phyloP scores from a whole-genome alignment of 768 basidiomycete species.

The Mycena albidolilacea region DNA sequence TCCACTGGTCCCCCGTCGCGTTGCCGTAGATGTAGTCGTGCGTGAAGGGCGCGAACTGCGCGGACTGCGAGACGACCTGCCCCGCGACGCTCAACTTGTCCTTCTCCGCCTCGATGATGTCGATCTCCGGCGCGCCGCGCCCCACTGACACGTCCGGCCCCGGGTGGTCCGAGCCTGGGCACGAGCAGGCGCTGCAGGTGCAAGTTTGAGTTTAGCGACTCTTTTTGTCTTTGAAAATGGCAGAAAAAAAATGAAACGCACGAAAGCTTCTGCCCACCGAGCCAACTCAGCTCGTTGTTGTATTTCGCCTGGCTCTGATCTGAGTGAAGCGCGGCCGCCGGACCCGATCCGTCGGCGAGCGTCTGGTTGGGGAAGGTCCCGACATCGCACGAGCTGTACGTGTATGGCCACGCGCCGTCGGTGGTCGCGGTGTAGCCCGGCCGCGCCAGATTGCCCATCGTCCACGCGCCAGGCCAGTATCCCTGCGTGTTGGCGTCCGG shows the following conservation, averaged over 20 bases:
- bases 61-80: slow-evolving; percentile 80
- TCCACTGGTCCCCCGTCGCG: slow-evolving; percentile 51
- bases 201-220: background rate
- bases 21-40: slow-evolving; percentile 58
- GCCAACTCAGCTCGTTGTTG: slow-evolving; percentile 77
- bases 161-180: slow-evolving; percentile 82
- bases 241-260: slow-evolving; percentile 50
- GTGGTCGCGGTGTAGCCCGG: slow-evolving; percentile 86
- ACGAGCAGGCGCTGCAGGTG: slow-evolving; percentile 77
- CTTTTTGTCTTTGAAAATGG: background rate
- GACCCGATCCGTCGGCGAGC: slow-evolving; percentile 62
- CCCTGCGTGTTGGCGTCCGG: slow-evolving; percentile 65
- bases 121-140: slow-evolving; percentile 87
- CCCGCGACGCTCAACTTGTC: slow-evolving; percentile 64
- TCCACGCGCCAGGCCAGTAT: slow-evolving; percentile 90
- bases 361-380: slow-evolving; percentile 87
- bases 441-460: slow-evolving; percentile 89
- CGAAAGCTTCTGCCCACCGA: slow-evolving; percentile 85
- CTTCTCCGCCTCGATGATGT: slow-evolving; percentile 83
- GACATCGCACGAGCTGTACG: slow-evolving; percentile 80
- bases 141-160: slow-evolving; percentile 71
- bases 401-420: slow-evolving; percentile 90
- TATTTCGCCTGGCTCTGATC: slow-evolving; percentile 63
- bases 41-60: slow-evolving; percentile 75
- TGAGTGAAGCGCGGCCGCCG: slow-evolving; percentile 72